A percentile compares a stretch with the other conserved stretches of the same genome.
These are phyloP conservation scores for Bolboschoenus planiculmis DNA, from an alignment of 176 grass and related monocot genomes.

Conservation along the genomic window DNA sequence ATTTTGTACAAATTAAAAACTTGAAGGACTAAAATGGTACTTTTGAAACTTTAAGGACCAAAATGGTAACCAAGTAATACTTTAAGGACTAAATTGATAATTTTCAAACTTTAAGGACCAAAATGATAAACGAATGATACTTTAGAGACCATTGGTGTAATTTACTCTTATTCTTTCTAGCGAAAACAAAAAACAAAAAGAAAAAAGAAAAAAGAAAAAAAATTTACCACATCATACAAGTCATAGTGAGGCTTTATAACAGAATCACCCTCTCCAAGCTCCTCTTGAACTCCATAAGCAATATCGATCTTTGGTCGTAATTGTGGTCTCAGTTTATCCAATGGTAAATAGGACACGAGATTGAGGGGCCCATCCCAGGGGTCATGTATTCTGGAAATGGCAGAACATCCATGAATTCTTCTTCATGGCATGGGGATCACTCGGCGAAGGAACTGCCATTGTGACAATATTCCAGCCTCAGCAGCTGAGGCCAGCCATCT, in stretches of 20 bases:
- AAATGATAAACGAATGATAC: too few relatives aligned
- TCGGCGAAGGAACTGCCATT: conserved; percentile 47
- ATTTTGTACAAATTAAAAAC: too few relatives aligned
- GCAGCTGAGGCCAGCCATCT: conserved; percentile 46
- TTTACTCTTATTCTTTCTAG: too few relatives aligned
- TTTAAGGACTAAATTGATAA: too few relatives aligned
- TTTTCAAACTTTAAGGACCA: too few relatives aligned
- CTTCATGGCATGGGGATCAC: conserved; percentile 45
- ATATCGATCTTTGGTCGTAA: conserved; percentile 65
- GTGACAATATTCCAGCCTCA: conserved; percentile 78
- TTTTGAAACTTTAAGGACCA: too few relatives aligned
- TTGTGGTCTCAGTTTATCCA: conserved; percentile 27
- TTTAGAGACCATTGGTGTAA: too few relatives aligned
- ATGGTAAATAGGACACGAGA: conserved; percentile 44
- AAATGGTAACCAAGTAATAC: too few relatives aligned
- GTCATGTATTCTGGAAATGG: conserved; percentile 78
- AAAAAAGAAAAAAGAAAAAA: background rate
- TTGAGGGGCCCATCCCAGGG: conserved; percentile 55
- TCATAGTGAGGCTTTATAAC: conserved; percentile 78
- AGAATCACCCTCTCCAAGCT: conserved; percentile 74
- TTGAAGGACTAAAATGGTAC: too few relatives aligned
- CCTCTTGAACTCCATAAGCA: conserved; percentile 56
- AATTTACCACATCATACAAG: conserved; percentile 80
- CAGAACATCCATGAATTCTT: conserved; percentile 51
- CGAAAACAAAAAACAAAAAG: too few relatives aligned